Evolutionary conservation across 2,329 filamentous ascomycete genomes (phyloP).

Genomic region (Aspergillus eucalypticola): DNA sequence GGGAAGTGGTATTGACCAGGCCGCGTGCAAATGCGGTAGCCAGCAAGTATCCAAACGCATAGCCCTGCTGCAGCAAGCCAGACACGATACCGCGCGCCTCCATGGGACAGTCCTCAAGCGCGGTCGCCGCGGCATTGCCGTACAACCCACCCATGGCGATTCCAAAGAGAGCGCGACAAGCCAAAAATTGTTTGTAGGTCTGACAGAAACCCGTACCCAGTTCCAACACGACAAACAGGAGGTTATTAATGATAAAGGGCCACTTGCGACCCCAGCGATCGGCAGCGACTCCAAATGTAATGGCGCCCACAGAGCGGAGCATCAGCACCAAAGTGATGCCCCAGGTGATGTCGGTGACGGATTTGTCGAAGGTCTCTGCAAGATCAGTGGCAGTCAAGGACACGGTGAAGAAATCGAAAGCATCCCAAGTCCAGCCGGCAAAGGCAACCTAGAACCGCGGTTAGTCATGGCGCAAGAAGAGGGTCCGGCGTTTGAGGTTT

Average conservation of each 20-base stretch:
- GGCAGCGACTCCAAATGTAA: conserved; percentile 55
- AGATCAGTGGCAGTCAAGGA: conserved; percentile 57
- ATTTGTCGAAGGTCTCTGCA: conserved; percentile 55
- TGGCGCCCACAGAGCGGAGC: conserved; percentile 61
- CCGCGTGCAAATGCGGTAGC: conserved; percentile 56
- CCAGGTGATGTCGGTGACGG: conserved; percentile 62
- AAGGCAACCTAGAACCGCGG: conserved; percentile 36
- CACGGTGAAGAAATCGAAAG: conserved; percentile 65
- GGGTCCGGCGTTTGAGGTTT: background rate
- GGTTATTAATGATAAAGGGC: conserved; percentile 62
- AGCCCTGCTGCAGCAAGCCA: conserved; percentile 64
- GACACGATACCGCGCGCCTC: conserved; percentile 61
- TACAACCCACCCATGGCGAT: conserved; percentile 66
- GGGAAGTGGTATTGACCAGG: conserved; percentile 66
- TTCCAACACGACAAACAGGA: conserved; percentile 63
- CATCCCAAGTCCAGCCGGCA: conserved; percentile 56
- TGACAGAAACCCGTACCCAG: conserved; percentile 61
- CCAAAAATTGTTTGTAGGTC: conserved; percentile 61
- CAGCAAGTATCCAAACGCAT: conserved; percentile 65
- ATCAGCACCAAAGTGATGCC: conserved; percentile 60
- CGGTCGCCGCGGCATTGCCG: conserved; percentile 63
- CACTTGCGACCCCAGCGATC: conserved; percentile 60
- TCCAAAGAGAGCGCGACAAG: conserved; percentile 60
- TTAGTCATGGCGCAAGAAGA: conserved; percentile 3
- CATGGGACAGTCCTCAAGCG: conserved; percentile 62